These are phyloP conservation scores for Microcyclospora tardicrescens DNA, from an alignment of 2,329 filamentous ascomycete species.

Conservation along the genomic window DNA sequence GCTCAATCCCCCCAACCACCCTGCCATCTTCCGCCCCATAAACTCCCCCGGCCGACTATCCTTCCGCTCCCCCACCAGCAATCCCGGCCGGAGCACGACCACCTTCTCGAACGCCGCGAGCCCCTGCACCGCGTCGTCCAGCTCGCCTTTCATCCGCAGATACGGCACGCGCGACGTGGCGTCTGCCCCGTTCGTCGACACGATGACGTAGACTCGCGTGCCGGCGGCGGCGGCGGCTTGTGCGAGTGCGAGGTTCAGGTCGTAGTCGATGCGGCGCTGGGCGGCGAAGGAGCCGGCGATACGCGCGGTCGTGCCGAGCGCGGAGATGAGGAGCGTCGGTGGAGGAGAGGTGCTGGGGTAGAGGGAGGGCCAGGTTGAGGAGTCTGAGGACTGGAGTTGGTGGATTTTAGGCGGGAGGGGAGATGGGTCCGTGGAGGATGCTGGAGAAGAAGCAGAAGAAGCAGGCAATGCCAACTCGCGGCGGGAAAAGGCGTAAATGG, in stretches of 20 bases:
- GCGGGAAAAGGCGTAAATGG: no score
- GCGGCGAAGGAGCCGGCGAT: no score
- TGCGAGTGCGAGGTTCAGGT: constrained; percentile 70
- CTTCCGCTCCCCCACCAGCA: constrained; percentile 25
- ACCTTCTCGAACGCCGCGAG: constrained; percentile 67
- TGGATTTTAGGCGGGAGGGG: no score
- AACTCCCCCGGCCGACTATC: not conserved
- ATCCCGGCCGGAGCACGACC: constrained; percentile 61
- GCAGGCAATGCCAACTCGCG: no score
- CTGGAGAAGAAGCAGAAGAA: no score
- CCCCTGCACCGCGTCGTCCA: constrained; percentile 63
- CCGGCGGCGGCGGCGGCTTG: constrained; percentile 60
- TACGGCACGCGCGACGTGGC: constrained; percentile 44
- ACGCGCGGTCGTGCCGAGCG: constrained; percentile 66
- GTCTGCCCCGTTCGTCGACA: constrained; percentile 47
- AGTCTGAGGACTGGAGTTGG: constrained; percentile 59
- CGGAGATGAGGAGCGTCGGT: constrained; percentile 62
- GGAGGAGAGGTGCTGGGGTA: constrained; percentile 49
- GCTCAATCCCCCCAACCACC: no score
- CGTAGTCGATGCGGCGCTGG: constrained; percentile 80
- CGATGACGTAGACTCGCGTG: constrained; percentile 61
- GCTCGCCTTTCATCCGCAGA: constrained; percentile 65
- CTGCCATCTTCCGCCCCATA: no score
- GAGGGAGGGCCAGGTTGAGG: constrained; percentile 50
- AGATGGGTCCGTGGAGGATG: no score